phyloP scores from a whole-genome alignment of 805 yeast species.

The Kurtzmaniella fragi region DNA sequence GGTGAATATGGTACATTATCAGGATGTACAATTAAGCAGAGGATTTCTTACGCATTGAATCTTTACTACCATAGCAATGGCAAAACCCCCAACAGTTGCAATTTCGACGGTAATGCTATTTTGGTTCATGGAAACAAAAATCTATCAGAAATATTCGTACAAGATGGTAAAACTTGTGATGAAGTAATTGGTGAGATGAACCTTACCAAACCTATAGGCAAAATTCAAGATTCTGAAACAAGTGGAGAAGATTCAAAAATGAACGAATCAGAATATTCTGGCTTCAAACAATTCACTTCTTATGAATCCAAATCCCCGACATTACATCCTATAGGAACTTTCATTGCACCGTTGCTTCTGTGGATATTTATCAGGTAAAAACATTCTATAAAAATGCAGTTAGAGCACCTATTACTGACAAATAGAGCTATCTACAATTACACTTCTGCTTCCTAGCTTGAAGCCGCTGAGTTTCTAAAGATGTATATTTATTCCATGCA shows the following conservation, averaged over 20 bases:
- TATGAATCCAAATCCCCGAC: too few species aligned
- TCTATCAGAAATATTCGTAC: constrained; percentile 11
- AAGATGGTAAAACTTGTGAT: constrained; percentile 23
- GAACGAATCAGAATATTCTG: neutral
- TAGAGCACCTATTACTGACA: too few species aligned
- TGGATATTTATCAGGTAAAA: too few species aligned
- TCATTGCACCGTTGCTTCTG: too few species aligned
- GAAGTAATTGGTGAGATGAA: constrained; percentile 10
- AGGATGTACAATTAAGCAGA: constrained; percentile 32
- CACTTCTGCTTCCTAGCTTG: neutral
- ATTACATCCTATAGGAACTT: too few species aligned
- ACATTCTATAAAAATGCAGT: too few species aligned
- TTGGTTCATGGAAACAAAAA: constrained; percentile 11
- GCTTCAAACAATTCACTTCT: neutral
- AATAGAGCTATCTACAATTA: too few species aligned
- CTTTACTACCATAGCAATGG: constrained; percentile 23
- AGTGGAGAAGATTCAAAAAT: neutral
- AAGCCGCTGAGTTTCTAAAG: neutral
- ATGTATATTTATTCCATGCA: neutral
- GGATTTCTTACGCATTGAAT: constrained; percentile 37
- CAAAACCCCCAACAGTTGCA: constrained; percentile 16
- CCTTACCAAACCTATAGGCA: too few species aligned
- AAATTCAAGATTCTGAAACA: neutral
- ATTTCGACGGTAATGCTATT: constrained; percentile 17
- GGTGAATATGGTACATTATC: constrained; percentile 42